A percentile compares a stretch with the other conserved stretches of the same genome.
phyloP scores from a whole-genome alignment of 2,329 filamentous ascomycete genomes.

The Mycosphaerella sp. region DNA sequence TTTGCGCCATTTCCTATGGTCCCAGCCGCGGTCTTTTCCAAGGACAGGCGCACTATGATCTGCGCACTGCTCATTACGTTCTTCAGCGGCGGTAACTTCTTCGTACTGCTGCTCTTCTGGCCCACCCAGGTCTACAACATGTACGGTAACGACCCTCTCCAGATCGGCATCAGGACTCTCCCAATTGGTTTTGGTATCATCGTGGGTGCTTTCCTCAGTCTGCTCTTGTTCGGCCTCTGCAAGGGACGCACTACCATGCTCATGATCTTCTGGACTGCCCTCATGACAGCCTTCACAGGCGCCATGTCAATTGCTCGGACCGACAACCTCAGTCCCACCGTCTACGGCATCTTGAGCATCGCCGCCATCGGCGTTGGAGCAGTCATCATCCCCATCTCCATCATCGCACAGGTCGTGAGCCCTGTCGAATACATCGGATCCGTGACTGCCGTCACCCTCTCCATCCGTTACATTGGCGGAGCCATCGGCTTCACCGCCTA shows the following conservation, averaged over 20 bases:
- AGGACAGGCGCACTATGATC: slow-evolving; percentile 33
- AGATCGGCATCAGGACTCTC: slow-evolving; percentile 58
- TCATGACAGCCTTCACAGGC: slow-evolving; percentile 56
- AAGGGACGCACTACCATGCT: slow-evolving; percentile 55
- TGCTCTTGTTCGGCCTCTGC: slow-evolving; percentile 52
- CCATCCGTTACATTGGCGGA: slow-evolving; percentile 61
- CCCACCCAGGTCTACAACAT: slow-evolving; percentile 59
- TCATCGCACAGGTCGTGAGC: slow-evolving; percentile 61
- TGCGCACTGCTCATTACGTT: slow-evolving; percentile 38
- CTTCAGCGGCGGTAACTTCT: slow-evolving; percentile 38
- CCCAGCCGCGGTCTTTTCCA: slow-evolving; percentile 27
- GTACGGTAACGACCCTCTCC: slow-evolving; percentile 54
- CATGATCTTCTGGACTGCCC: slow-evolving; percentile 51
- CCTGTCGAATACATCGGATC: slow-evolving; percentile 64
- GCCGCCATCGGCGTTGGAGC: slow-evolving; percentile 61
- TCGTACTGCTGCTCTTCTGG: slow-evolving; percentile 51
- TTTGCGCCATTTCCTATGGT: slow-evolving; percentile 33
- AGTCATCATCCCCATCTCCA: slow-evolving; percentile 60
- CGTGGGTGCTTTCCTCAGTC: slow-evolving; percentile 52
- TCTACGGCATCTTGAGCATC: slow-evolving; percentile 48
- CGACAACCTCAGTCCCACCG: slow-evolving; percentile 23
- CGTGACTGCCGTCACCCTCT: slow-evolving; percentile 59
- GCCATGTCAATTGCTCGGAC: slow-evolving; percentile 26
- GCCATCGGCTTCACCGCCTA: slow-evolving; percentile 46
- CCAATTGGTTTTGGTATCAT: slow-evolving; percentile 61